These are phyloP conservation scores for Fraxinus angustifolia DNA, from an alignment of 305 asterid genomes.

Conservation along the genomic window DNA sequence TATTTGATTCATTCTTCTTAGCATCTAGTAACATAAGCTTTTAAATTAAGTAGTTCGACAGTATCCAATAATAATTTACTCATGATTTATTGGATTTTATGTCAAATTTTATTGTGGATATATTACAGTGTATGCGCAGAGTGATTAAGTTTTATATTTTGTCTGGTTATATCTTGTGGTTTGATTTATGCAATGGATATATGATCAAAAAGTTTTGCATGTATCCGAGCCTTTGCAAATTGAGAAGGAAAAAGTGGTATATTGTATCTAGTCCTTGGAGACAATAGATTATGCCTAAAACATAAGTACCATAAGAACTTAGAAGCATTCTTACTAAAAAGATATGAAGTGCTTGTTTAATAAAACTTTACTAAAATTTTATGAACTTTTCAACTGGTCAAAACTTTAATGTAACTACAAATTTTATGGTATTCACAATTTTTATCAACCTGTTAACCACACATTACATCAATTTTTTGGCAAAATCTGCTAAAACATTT, in stretches of 20 bases:
- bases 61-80: not conserved
- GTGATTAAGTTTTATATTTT: not conserved
- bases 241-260: not conserved
- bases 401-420: not conserved
- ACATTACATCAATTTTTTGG: not conserved
- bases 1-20: too few species aligned
- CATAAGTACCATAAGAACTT: not conserved
- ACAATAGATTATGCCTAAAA: not conserved
- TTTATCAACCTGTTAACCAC: not conserved
- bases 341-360: not conserved
- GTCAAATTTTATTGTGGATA: not conserved
- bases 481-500: too few species aligned
- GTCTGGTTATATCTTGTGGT: not conserved
- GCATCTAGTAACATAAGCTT: not conserved
- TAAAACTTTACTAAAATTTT: not conserved
- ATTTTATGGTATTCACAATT: not conserved
- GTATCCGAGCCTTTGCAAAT: not conserved
- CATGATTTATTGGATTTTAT: not conserved
- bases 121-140: not conserved
- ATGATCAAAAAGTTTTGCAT: not conserved
- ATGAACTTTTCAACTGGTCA: not conserved
- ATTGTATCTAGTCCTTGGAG: not conserved
- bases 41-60: not conserved
- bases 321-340: not conserved
- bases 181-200: not conserved